Base-by-base conservation (phyloP, 202 grass and related monocot genomes). In the Digitaria exilis region DNA sequence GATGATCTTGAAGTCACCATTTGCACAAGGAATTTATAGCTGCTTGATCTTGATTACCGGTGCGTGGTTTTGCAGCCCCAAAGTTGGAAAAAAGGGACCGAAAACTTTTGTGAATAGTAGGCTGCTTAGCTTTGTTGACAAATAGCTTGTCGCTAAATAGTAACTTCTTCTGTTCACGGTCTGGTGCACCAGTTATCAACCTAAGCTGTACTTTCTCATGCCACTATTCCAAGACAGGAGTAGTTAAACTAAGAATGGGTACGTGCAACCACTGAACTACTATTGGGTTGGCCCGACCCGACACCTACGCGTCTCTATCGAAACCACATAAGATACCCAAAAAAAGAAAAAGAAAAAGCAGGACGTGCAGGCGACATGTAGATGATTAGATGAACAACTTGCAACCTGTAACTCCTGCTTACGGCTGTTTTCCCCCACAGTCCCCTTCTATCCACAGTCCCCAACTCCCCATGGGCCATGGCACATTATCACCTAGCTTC, bases 361-460 rank as follows among this genome's bases (percentile, higher is more conserved):
- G 21, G 2, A 22, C 13, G 34, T 64, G 74, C 21, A 52, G 46
- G 45, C 62, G 52, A 21, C 14, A 14, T 80, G 77, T 77, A 32
- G 71, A 85, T 71, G 57, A 34, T 66, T 77, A 50, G 78, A 85
- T 71, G 57, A 34, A 65, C 83, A 86, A 79, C 79, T 73, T 59
- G 49, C 46, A 86, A 86, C 88, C 46, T 58, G 39, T 5, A 65
- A 65, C 49, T 57, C 16, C 11, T 84, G 7, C 24, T 65, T 73
- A 19, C 12, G 21, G 5, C n/a, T 84, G 14, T 34, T 59, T 5
- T 19, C 19, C 43, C 50, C 50, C 50, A 39, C 7, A 7, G 50
- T 52, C 50, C 50, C 18, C 51, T n/a, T n/a, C 51, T 66, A 21
- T 15, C 34, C 2, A 18, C 7, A 9, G 22, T 70, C 6, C 25